phyloP scores from a whole-genome alignment of 345 rosid species.

The Theobroma cacao region DNA sequence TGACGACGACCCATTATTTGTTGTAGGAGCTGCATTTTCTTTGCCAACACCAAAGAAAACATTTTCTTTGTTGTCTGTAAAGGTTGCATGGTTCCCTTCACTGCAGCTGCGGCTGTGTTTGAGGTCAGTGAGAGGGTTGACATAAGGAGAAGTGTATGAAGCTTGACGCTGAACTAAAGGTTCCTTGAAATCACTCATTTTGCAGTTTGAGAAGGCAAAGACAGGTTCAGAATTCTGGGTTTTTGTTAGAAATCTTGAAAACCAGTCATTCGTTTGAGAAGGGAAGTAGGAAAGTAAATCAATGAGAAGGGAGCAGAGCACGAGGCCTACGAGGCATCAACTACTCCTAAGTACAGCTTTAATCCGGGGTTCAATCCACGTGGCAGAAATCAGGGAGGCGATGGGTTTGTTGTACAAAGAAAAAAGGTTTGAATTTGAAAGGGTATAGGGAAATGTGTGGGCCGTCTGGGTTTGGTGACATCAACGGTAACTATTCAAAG shows the following conservation, averaged over 20 bases:
- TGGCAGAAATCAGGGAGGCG: constrained; percentile 4
- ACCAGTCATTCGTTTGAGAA: background rate
- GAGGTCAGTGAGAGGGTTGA: constrained; percentile 40
- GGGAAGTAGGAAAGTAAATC: no score
- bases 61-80: constrained; percentile 47
- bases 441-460: constrained; percentile 35
- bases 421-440: constrained; percentile 45
- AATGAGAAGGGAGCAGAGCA: no score
- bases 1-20: constrained; percentile 13
- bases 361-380: background rate
- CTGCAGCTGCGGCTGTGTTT: constrained; percentile 36
- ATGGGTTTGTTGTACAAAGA: no score
- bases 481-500: constrained; percentile 19
- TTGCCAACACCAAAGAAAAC: constrained; percentile 31
- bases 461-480: constrained; percentile 7
- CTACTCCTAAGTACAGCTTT: no score
- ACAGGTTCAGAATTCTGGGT: background rate
- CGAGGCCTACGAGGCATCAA: no score
- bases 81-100: constrained; percentile 22
- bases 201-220: background rate
- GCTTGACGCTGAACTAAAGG: constrained; percentile 25
- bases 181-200: constrained; percentile 31
- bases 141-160: constrained; percentile 33
- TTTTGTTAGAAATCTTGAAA: background rate
- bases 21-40: constrained; percentile 39